Evolutionary conservation across 176 grass and related monocot species (phyloP).

Genomic region (Secale cereale): DNA sequence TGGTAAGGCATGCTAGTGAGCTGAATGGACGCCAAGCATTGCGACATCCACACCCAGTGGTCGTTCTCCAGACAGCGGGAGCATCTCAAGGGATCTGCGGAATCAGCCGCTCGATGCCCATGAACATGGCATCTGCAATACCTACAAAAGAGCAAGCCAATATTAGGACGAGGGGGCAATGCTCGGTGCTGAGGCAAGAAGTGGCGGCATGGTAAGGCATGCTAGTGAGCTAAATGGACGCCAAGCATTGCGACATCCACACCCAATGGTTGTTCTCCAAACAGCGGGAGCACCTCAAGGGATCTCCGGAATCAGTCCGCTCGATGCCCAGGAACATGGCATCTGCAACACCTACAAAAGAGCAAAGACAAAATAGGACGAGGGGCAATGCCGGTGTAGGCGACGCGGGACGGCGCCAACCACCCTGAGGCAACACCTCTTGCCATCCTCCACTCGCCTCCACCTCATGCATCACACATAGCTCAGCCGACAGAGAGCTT

Average conservation of each 20-base stretch:
- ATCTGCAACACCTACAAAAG: too few relatives aligned
- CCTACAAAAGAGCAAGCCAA: too few relatives aligned
- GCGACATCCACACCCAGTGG: not conserved
- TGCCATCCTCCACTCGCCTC: too few relatives aligned
- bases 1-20: not conserved
- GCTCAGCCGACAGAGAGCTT: too few relatives aligned
- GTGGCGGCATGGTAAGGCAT: not conserved
- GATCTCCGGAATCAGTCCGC: not conserved
- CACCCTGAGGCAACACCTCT: too few relatives aligned
- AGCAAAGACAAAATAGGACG: too few relatives aligned
- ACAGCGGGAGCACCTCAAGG: not conserved
- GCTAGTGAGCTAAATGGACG: not conserved
- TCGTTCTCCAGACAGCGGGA: not conserved
- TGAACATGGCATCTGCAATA: not conserved
- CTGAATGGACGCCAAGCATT: not conserved
- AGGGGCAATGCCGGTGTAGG: too few relatives aligned
- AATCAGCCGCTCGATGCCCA: not conserved
- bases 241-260: not conserved
- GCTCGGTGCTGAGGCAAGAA: not conserved
- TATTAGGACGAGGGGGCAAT: not conserved
- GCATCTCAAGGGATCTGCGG: not conserved
- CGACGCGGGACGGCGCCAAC: too few relatives aligned
- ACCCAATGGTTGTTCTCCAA: not conserved
- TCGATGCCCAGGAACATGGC: not conserved
- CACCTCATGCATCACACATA: too few relatives aligned